Conservation (phyloP, 352 stramenopile genomes). For the Halophytophthora batemanensis region DNA sequence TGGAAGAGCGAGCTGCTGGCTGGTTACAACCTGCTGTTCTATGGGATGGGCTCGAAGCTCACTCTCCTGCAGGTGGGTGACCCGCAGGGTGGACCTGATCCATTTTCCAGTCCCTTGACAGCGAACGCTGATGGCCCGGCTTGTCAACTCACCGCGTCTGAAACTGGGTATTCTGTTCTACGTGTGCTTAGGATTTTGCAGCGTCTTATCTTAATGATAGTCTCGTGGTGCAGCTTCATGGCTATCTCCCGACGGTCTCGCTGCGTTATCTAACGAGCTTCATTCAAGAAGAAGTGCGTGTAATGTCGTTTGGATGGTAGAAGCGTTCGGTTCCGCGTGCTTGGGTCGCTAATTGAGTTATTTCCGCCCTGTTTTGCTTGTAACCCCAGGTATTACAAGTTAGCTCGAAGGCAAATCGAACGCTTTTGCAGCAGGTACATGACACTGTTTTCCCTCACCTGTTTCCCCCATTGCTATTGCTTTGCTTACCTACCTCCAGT, state of each 20-base stretch:
- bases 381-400: constrained; percentile 19
- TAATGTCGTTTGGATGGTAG: too few relatives aligned
- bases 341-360: background rate
- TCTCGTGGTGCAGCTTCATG: constrained; percentile 49
- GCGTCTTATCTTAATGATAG: constrained; percentile 22
- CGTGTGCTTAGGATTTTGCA: constrained; percentile 40
- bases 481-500: too few relatives aligned
- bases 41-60: constrained; percentile 55
- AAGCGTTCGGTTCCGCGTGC: background rate
- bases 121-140: too few relatives aligned
- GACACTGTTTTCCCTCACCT: background rate
- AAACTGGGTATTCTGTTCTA: background rate
- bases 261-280: constrained; percentile 36
- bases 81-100: too few relatives aligned
- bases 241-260: constrained; percentile 52
- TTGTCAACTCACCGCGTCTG: too few relatives aligned
- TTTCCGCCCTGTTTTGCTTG: background rate
- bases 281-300: constrained; percentile 37
- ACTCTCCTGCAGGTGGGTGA: constrained; percentile 38
- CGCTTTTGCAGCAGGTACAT: constrained; percentile 30
- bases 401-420: constrained; percentile 23
- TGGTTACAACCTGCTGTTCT: constrained; percentile 53
- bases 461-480: constrained; percentile 1
- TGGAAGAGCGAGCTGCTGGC: constrained; percentile 49
- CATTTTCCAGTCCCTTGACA: too few relatives aligned